These are phyloP conservation scores for Fistulifera solaris DNA, from an alignment of 108 stramenopile species.

Conservation along the genomic window DNA sequence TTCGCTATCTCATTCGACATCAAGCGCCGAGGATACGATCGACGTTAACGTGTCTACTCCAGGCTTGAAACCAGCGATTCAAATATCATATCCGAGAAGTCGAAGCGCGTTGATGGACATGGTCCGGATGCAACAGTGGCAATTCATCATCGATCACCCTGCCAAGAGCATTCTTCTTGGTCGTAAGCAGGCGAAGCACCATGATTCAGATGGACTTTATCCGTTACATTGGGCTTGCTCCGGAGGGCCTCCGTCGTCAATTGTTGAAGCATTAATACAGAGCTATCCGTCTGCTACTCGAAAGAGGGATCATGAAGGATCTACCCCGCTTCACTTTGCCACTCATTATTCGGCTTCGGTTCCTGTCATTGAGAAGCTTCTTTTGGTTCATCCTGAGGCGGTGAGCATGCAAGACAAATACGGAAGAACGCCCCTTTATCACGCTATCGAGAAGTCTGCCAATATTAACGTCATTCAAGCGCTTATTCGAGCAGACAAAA, in stretches of 20 bases:
- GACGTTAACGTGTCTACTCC: not conserved
- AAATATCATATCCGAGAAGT: not conserved
- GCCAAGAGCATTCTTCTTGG: not conserved
- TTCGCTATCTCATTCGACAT: not conserved
- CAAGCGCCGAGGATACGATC: not conserved
- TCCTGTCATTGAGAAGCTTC: slow-evolving; percentile 6
- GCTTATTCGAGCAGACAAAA: slow-evolving; percentile 3
- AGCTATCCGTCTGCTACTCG: slow-evolving; percentile 10
- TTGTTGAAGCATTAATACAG: slow-evolving; percentile 15
- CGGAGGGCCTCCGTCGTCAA: slow-evolving; percentile 4
- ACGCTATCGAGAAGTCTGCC: slow-evolving; percentile 9
- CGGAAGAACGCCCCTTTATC: slow-evolving; percentile 14
- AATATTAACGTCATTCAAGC: slow-evolving; percentile 2
- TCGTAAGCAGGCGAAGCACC: slow-evolving; percentile 9
- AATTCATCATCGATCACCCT: not conserved
- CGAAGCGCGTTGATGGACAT: slow-evolving; percentile 6
- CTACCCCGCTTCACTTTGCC: slow-evolving; percentile 16
- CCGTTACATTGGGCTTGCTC: slow-evolving; percentile 17
- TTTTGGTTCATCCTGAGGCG: slow-evolving; percentile 12
- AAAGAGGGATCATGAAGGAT: slow-evolving; percentile 15
- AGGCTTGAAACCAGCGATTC: not conserved
- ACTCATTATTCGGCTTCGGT: slow-evolving; percentile 5
- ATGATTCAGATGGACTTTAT: slow-evolving; percentile 13
- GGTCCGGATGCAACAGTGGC: slow-evolving; percentile 16
- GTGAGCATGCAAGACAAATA: slow-evolving; percentile 9